Percentiles rank a stretch among this genome's conserved stretches.
Evolutionary conservation across 768 basidiomycete genomes (phyloP).

Genomic region (Lactarius vividus): DNA sequence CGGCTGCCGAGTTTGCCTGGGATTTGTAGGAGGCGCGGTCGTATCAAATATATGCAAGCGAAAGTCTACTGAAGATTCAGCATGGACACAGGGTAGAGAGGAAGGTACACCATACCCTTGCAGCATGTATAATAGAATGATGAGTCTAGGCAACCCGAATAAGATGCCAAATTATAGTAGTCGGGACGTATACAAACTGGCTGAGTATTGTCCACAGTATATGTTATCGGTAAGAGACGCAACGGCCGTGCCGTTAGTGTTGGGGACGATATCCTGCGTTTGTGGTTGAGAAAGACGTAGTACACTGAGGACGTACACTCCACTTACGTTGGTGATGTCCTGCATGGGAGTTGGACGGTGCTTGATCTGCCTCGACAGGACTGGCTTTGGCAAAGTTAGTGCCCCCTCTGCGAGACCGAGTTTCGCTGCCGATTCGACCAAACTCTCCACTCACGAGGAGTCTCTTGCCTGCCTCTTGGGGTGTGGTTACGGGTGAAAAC

Average conservation of each 20-base stretch:
- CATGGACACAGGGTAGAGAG: not conserved
- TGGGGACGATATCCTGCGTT: conserved; percentile 70
- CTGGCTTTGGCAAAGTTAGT: conserved; percentile 48
- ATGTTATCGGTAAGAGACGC: conserved; percentile 69
- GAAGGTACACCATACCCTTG: conserved; percentile 50
- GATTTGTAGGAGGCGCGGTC: conserved; percentile 44
- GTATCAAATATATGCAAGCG: conserved; percentile 86
- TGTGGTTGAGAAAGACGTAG: not conserved
- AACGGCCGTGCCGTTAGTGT: conserved; percentile 76
- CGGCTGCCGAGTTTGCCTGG: conserved; percentile 21
- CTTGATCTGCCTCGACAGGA: conserved; percentile 41
- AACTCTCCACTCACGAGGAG: conserved; percentile 79
- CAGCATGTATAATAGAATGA: conserved; percentile 93
- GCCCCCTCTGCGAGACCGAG: conserved; percentile 41
- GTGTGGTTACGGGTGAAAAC: conserved; percentile 48
- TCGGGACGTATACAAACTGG: conserved; percentile 42
- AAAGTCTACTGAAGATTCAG: conserved; percentile 58
- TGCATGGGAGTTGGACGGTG: conserved; percentile 42
- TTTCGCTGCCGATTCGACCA: conserved; percentile 58
- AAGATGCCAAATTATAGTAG: conserved; percentile 8
- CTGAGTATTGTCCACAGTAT: conserved; percentile 83
- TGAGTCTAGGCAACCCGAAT: conserved; percentile 53
- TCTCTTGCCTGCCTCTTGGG: conserved; percentile 59
- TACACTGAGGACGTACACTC: conserved; percentile 5
- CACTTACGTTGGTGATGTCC: conserved; percentile 53